Base-by-base conservation (phyloP, 1,139 yeast genomes). In the Candida sanyaensis region DNA sequence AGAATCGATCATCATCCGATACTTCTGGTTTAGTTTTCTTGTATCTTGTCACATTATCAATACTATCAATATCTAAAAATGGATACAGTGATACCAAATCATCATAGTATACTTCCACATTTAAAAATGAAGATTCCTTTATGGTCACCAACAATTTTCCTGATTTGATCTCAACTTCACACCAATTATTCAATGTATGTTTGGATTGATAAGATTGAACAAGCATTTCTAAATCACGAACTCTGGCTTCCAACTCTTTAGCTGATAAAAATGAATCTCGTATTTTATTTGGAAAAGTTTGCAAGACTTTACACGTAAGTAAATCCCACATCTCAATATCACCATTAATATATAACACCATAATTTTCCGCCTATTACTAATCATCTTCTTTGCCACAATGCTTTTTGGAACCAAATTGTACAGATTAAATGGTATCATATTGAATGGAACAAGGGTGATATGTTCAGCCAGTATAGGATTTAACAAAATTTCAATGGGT, bases 131-230 rank as follows among this genome's bases (percentile, higher is more conserved):
- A 80, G 88, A 53, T 75, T 84, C 65, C 73, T 75, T 62, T 71
- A 86, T 47, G 64, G 88, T 81, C 0, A 93, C 84, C 56, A 88
- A 80, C 30, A 93, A 69, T 59, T 85, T 85, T 1, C 99, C 98
- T 1, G 95, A 84, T 57, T 88, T 86, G 34, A 90, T 86, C 36
- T 89, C 85, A 1, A 89, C 96, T 29, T 86, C 87, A 66, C 97
- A 92, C 98, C 98, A 93, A 60, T 85, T 86, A 26, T 88, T 85
- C 41, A 90, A 71, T 1, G 91, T 81, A 55, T 88, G 96, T 38
- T 75, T 69, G 0, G 95, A 83, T 60, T 88, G 92, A 53, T 78
- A 70, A 52, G 78, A 72, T 40, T 80, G 78, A 33, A 86, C 85
- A 2, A 88, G 70, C 6, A 76, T 78, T 57, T 91, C 96, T 71